Evolutionary conservation across 805 yeast genomes (phyloP).

Genomic region (Lipomyces oligophaga): DNA sequence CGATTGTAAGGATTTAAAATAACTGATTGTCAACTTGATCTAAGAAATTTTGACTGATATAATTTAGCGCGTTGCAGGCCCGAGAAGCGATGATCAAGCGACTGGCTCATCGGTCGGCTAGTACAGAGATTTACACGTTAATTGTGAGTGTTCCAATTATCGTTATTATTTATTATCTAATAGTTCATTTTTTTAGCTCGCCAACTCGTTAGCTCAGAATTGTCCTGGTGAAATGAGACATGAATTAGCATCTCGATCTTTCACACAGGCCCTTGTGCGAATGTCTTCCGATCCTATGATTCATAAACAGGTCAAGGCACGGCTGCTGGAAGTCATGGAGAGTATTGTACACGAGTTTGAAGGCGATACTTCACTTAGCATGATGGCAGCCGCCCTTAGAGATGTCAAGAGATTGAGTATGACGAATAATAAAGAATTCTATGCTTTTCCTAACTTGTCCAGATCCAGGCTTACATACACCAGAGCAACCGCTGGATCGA

Average conservation of each 20-base stretch:
- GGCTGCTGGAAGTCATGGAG: conserved; percentile 61
- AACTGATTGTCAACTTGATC: conserved; percentile 33
- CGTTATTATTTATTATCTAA: background rate
- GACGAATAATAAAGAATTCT: too few relatives aligned
- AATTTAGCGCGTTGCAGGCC: background rate
- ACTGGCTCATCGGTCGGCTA: conserved; percentile 54
- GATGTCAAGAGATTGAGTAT: conserved; percentile 43
- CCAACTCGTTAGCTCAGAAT: conserved; percentile 66
- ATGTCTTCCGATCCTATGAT: conserved; percentile 53
- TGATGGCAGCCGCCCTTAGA: conserved; percentile 59
- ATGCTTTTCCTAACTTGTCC: background rate
- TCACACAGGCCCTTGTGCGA: conserved; percentile 47
- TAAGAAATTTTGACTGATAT: background rate
- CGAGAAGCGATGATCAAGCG: conserved; percentile 43
- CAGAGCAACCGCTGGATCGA: conserved; percentile 54
- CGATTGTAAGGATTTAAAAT: too few relatives aligned
- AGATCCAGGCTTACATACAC: conserved; percentile 43
- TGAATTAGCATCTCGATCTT: conserved; percentile 55
- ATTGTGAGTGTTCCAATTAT: conserved; percentile 29
- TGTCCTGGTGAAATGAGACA: conserved; percentile 68
- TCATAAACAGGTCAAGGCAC: conserved; percentile 64
- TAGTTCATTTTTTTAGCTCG: conserved; percentile 29
- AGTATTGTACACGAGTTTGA: conserved; percentile 64
- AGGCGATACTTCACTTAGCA: conserved; percentile 69
- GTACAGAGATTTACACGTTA: conserved; percentile 58